Percentiles rank a stretch among this genome's conserved stretches.
phyloP scores from a whole-genome alignment of 768 basidiomycete species.

The Leccinum disarticulatum region DNA sequence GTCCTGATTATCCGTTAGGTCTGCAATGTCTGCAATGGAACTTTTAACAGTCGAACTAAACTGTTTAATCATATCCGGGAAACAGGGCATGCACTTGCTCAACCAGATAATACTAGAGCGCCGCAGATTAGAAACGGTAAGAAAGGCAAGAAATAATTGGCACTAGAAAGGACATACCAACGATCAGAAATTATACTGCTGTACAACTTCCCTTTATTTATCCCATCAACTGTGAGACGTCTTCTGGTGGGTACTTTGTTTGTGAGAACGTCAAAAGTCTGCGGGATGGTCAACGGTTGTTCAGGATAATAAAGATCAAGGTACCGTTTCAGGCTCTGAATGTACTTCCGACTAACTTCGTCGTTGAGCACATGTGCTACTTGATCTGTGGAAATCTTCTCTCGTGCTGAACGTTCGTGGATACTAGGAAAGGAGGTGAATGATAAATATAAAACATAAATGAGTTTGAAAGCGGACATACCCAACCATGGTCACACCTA shows the following conservation, averaged over 20 bases:
- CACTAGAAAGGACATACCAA: conserved; percentile 11
- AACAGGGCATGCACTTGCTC: conserved; percentile 66
- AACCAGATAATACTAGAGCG: conserved; percentile 26
- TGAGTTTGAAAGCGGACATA: conserved; percentile 37
- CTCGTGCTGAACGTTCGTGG: conserved; percentile 95
- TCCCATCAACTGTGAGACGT: conserved; percentile 92
- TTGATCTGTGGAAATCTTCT: conserved; percentile 96
- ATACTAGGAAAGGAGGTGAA: conserved; percentile 52
- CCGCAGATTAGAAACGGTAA: conserved; percentile 38
- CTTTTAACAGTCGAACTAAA: conserved; percentile 68
- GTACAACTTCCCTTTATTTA: conserved; percentile 30
- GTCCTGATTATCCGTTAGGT: conserved; percentile 28
- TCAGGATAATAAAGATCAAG: conserved; percentile 11
- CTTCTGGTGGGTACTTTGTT: conserved; percentile 92
- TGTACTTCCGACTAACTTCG: conserved; percentile 98
- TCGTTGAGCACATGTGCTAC: conserved; percentile 99
- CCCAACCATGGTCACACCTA: conserved; percentile 99
- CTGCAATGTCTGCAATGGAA: conserved; percentile 69
- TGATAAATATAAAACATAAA: not conserved
- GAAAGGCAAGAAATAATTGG: conserved; percentile 21
- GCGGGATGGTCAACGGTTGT: conserved; percentile 10
- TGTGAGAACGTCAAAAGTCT: conserved; percentile 95
- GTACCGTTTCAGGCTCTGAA: conserved; percentile 95
- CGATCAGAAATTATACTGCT: conserved; percentile 1
- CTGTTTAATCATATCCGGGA: conserved; percentile 72